These are phyloP conservation scores for Strombidium stylifer DNA, from an alignment of 73 alveolate species.

Conservation along the genomic window DNA sequence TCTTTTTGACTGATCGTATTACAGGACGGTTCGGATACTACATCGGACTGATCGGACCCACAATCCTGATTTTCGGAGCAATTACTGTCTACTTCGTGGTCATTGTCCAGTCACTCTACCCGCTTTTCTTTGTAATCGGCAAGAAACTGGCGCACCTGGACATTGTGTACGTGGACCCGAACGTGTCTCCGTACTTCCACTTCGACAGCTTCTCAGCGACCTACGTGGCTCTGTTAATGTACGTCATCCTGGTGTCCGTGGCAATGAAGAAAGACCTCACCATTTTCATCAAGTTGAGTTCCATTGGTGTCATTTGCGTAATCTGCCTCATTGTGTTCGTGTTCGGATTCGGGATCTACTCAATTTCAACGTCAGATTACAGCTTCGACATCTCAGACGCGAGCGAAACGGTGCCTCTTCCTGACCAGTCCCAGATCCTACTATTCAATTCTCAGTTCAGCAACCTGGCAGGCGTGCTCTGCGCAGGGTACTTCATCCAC, in stretches of 20 bases:
- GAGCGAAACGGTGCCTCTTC: background rate
- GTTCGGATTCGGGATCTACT: slow-evolving; percentile 29
- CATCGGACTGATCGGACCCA: slow-evolving; percentile 43
- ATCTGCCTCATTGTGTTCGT: slow-evolving; percentile 46
- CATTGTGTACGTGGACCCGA: background rate
- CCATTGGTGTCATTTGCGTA: slow-evolving; percentile 64
- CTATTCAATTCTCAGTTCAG: slow-evolving; percentile 52
- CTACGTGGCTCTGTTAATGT: slow-evolving; percentile 7
- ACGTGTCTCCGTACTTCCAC: background rate
- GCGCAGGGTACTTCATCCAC: slow-evolving; percentile 67
- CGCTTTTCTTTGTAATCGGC: background rate
- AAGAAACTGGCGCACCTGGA: background rate
- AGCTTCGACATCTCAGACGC: too few relatives aligned
- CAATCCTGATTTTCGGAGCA: slow-evolving; percentile 53
- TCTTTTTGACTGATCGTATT: too few relatives aligned
- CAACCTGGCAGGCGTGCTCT: slow-evolving; percentile 45
- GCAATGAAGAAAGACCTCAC: slow-evolving; percentile 44
- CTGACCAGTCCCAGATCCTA: too few relatives aligned
- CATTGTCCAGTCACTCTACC: slow-evolving; percentile 5
- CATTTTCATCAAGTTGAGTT: slow-evolving; percentile 52
- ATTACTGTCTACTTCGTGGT: slow-evolving; percentile 15
- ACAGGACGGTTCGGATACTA: slow-evolving; percentile 27
- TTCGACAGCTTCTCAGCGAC: background rate
- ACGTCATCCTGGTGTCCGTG: background rate
- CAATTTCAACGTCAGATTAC: slow-evolving; percentile 30